Evolutionary conservation across 1,284 basidiomycete genomes (phyloP).

Genomic region (Neolentinus lepideus): DNA sequence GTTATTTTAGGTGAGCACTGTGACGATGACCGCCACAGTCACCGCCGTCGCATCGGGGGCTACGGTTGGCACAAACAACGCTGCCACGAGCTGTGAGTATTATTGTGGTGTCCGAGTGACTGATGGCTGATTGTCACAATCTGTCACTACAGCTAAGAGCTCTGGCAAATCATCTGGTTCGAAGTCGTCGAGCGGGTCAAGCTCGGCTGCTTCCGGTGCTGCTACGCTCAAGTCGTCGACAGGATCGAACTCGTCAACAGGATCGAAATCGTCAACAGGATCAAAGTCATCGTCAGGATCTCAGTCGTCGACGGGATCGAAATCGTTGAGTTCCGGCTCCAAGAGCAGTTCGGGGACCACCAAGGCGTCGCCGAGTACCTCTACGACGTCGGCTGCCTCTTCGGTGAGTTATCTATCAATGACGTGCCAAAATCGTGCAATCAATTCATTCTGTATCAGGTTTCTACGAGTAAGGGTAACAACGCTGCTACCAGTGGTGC

Average conservation of each 20-base stretch:
- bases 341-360: background rate
- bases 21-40: background rate
- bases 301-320: background rate
- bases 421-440: background rate
- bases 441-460: no score
- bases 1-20: background rate
- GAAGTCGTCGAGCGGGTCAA: background rate
- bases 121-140: background rate
- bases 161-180: background rate
- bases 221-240: background rate
- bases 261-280: background rate
- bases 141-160: background rate
- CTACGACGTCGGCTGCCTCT: background rate
- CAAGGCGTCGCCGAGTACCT: no score
- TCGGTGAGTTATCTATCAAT: background rate
- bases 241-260: background rate
- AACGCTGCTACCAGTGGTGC: background rate
- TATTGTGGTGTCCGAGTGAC: background rate
- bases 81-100: background rate
- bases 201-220: background rate
- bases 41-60: background rate
- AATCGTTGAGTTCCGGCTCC: no score
- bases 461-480: no score
- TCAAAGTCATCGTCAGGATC: background rate
- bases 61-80: background rate